Conservation (phyloP, 192 early-diverging fungal species). For the Coemansia sp. region DNA sequence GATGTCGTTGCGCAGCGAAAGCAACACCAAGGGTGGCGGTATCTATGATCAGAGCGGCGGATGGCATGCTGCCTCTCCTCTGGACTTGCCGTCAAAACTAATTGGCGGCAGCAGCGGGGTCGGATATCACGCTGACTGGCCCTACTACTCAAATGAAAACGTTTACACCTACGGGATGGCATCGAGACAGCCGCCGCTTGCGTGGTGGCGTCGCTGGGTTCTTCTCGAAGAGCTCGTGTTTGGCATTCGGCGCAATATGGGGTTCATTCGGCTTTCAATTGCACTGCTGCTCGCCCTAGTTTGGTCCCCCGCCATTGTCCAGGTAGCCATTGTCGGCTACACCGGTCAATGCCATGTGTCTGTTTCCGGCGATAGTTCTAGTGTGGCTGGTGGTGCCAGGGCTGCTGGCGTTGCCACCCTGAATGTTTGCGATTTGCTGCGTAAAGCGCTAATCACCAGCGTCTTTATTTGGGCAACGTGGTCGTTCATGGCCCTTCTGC, state of each 20-base stretch:
- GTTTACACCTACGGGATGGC: constrained; percentile 8
- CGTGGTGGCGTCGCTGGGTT: constrained; percentile 44
- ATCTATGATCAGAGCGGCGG: not conserved
- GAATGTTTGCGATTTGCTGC: constrained; percentile 28
- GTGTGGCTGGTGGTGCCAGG: too few species aligned
- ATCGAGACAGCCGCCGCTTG: not conserved
- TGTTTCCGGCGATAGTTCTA: not conserved
- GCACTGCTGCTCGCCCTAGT: constrained; percentile 21
- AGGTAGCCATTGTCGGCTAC: constrained; percentile 28
- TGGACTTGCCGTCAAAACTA: not conserved
- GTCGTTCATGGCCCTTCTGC: constrained; percentile 24
- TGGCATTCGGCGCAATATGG: constrained; percentile 32
- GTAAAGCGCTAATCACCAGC: constrained; percentile 28
- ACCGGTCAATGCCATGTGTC: constrained; percentile 30
- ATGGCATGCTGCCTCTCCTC: constrained; percentile 18
- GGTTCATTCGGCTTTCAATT: constrained; percentile 23
- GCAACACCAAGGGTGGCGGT: constrained; percentile 1
- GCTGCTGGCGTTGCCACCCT: constrained; percentile 8
- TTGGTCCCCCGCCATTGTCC: constrained; percentile 32
- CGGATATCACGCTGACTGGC: not conserved
- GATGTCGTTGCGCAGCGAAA: constrained; percentile 15
- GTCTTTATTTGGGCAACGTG: constrained; percentile 30
- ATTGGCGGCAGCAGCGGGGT: not conserved
- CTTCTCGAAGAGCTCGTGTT: constrained; percentile 36
- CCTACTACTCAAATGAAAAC: not conserved